These are phyloP conservation scores for Perkinsus olseni DNA, from an alignment of 169 alveolate species.

Conservation along the genomic window DNA sequence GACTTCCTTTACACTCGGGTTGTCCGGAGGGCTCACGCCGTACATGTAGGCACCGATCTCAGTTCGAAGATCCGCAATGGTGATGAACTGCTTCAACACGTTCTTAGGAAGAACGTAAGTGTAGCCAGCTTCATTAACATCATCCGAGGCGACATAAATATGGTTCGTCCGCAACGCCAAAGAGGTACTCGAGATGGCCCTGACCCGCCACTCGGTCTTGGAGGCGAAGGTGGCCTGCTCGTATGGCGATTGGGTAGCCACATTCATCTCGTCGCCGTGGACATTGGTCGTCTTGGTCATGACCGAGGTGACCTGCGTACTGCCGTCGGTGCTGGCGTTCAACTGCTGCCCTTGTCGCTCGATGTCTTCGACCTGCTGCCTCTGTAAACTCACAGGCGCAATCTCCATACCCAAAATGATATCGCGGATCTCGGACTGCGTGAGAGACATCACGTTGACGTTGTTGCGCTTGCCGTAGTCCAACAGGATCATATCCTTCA, in stretches of 20 bases:
- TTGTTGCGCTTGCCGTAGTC: constrained; percentile 98
- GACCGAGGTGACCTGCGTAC: constrained; percentile 58
- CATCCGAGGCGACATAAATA: constrained; percentile 88
- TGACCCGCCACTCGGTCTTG: constrained; percentile 98
- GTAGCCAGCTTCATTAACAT: constrained; percentile 60
- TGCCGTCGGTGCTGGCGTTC: constrained; percentile 24
- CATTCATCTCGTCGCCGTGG: constrained; percentile 93
- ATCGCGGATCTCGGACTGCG: constrained; percentile 99
- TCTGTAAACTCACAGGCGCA: constrained; percentile 92
- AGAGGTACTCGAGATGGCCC: constrained; percentile 95
- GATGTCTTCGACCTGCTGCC: constrained; percentile 88
- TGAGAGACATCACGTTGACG: constrained; percentile 94
- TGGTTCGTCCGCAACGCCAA: constrained; percentile 92
- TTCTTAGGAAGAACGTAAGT: constrained; percentile 94
- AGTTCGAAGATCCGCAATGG: constrained; percentile 94
- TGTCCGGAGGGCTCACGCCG: constrained; percentile 85
- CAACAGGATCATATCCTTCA: constrained; percentile 93
- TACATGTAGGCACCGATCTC: constrained; percentile 94
- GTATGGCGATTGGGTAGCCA: constrained; percentile 94
- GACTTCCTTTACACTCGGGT: constrained; percentile 54
- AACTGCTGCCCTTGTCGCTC: constrained; percentile 72
- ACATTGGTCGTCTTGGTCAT: constrained; percentile 92
- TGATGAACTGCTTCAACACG: constrained; percentile 88
- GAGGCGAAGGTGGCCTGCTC: constrained; percentile 93
- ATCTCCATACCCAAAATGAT: constrained; percentile 99